Evolutionary conservation across 306 rosid genomes (phyloP), one percentile per base, ranked within the genome.

Genomic region (Elaeagnus macrophylla): DNA sequence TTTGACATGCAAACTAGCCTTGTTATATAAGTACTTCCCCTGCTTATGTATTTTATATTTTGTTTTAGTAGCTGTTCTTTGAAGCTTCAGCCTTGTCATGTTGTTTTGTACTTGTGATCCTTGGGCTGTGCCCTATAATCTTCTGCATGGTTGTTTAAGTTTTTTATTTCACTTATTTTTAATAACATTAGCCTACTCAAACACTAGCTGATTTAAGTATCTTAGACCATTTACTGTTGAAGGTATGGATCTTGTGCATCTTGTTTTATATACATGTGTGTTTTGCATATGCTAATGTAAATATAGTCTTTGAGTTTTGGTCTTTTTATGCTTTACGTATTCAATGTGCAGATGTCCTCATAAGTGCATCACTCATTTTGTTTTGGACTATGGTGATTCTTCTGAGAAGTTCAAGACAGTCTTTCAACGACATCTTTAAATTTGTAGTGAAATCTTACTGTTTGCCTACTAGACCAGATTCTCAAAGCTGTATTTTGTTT

Each of bases 351-450:
- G 89, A 83, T 83, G 67, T 73, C 72, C 74, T 45, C 77, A 75
- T 82, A 78, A 82, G 78, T 82, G 82, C 83, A 76, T 82, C 89
- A 79, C 76, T 67, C 80, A 54, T 79, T 79, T 83, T 53, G 72
- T 79, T 83, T 83, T 83, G 85, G 89, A 83, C 85, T 75, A 76
- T 51, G 89, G 77, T 74, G 89, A 83, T 83, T 71, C 89, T 79
- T 79, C 89, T 79, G 89, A 83, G 32, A 83, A 76, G 89, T 83
- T 76, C 79, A 71, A 56, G 77, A 79, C 85, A 64, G 71, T 73
- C 73, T 76, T 83, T 56, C 85, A 83, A 83, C 79, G 67, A 83
- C 78, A 70, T 78, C 72, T 79, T 83, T 79, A 73, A 76, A 66
- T 73, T 57, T 79, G 83, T 76, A 71, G 59, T 14, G 51, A 65